Conservation (phyloP, 2,329 filamentous ascomycete genomes). For the Aspergillus fumigatiaffinis region DNA sequence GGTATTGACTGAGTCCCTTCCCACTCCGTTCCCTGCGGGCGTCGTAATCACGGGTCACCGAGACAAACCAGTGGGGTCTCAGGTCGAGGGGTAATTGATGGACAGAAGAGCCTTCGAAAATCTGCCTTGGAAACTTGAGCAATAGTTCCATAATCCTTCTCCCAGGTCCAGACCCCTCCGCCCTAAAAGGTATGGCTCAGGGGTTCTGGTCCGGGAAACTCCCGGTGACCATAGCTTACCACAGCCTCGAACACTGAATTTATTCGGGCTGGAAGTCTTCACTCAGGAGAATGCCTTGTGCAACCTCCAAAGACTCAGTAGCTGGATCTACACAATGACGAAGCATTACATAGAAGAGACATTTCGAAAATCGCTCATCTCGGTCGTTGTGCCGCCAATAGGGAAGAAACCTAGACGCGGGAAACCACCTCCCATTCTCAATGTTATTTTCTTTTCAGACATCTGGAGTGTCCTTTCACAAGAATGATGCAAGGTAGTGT, state of each 20-base stretch:
- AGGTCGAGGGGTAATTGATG: neutral
- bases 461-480: neutral
- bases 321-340: neutral
- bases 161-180: neutral
- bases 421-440: neutral
- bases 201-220: neutral
- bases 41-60: neutral
- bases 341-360: neutral
- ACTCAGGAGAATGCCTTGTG: neutral
- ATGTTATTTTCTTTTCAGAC: neutral
- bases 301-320: neutral
- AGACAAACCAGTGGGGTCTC: conserved; percentile 6
- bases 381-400: neutral
- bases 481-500: neutral
- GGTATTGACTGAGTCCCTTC: neutral
- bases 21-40: neutral
- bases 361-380: neutral
- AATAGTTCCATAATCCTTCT: neutral
- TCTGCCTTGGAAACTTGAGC: neutral
- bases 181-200: neutral
- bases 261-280: neutral
- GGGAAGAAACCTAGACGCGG: neutral
- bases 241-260: too few relatives aligned
- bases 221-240: neutral
- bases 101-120: neutral